Conservation (phyloP, 805 yeast species). For the Monosporozyma unispora region DNA sequence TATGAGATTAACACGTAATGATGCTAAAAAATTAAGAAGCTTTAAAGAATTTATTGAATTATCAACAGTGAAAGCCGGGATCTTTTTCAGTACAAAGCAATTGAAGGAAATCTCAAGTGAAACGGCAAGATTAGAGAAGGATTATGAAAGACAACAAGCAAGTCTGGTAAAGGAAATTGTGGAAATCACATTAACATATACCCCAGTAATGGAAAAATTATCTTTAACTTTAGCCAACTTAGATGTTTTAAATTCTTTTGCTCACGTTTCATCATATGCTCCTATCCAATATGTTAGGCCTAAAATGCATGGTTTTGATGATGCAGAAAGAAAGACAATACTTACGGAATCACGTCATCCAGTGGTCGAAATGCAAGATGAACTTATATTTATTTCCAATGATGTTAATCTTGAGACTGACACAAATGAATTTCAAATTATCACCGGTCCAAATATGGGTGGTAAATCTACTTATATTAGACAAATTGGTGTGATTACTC, state of each 20-base stretch:
- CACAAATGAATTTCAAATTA: constrained; percentile 61
- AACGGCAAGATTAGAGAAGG: constrained; percentile 48
- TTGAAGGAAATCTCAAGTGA: constrained; percentile 53
- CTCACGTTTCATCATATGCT: constrained; percentile 75
- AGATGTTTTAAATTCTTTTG: constrained; percentile 80
- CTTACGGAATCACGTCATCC: constrained; percentile 87
- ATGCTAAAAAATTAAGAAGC: constrained; percentile 66
- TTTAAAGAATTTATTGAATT: constrained; percentile 58
- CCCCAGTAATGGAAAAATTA: constrained; percentile 65
- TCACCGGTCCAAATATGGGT: constrained; percentile 97
- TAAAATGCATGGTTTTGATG: constrained; percentile 42
- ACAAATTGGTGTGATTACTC: constrained; percentile 77
- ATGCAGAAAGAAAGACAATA: constrained; percentile 39
- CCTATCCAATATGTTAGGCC: constrained; percentile 79
- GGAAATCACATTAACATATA: constrained; percentile 69
- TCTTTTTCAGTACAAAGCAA: constrained; percentile 70
- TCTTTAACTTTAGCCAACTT: constrained; percentile 57
- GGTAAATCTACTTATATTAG: constrained; percentile 92
- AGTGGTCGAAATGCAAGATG: constrained; percentile 87
- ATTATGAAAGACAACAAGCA: constrained; percentile 67
- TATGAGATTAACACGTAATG: constrained; percentile 82
- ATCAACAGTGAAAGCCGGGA: constrained; percentile 92
- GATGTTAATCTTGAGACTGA: constrained; percentile 62
- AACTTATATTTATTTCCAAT: constrained; percentile 80
- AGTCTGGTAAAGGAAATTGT: constrained; percentile 78